Evolutionary conservation across 2,329 filamentous ascomycete species (phyloP), one percentile per base, ranked within the genome.

Genomic region (Exophiala aquamarina): DNA sequence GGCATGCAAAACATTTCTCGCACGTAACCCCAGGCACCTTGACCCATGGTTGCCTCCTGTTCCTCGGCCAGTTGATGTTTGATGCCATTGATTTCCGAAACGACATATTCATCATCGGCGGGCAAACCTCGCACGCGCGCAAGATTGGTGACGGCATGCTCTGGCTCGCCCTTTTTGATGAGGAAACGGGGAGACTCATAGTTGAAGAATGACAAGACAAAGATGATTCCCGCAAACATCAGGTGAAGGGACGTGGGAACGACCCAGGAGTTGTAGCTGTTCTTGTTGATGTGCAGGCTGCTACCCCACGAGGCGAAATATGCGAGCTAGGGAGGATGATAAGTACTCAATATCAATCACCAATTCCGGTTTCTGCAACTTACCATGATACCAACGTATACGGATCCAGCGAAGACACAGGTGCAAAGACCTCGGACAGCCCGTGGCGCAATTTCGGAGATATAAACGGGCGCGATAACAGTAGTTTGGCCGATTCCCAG

Each of bases 201-300:
- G 54, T 85, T 79, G 57, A 86, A 77, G 63, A 87, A 84, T 9
- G 81, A 86, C 11, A 90, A 73, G 46, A 81, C 58, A 61, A 87
- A 78, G 62, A 90, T 89, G 50, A 91, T 67, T 3, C 79, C 79
- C 2, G 86, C 83, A 60, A 91, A 89, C 61, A 89, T 89, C 64
- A 92, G 73, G 63, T 92, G 87, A 47, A 91, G 72, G 56, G 81
- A 83, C 33, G 85, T 89, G 0, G 87, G 87, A 0, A 89, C 78
- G 34, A 86, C 75, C 78, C 78, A 75, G 44, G 68, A 63, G 5
- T 60, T 57, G 15, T 63, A 60, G n/a, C 71, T 70, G 47, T 65
- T 63, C 34, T 70, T 62, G 14, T 72, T 71, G 54, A 77, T 73
- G 59, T 81, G 71, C 18, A 79, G 63, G 19, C 73, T 69, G n/a